Percentiles rank a stretch among this genome's conserved stretches.
These are phyloP conservation scores for Serendipita sp. DNA, from an alignment of 768 basidiomycete genomes.

Conservation along the genomic window DNA sequence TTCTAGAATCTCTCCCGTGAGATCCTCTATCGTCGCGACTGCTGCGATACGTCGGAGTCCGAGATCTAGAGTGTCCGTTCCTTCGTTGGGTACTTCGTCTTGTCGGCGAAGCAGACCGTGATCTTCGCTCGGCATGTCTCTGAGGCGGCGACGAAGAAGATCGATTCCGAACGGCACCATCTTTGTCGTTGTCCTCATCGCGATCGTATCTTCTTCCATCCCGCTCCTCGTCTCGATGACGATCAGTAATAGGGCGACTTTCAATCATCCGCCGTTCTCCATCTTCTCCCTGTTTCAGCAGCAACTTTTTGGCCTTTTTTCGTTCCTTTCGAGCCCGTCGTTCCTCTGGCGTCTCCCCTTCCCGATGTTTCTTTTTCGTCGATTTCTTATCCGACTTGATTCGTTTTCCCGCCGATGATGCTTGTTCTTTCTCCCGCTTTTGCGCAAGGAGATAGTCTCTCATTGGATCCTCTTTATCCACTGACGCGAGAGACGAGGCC, in stretches of 20 bases:
- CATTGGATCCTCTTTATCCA: conserved; percentile 98
- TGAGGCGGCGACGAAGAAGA: neutral
- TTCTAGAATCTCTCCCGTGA: too few species aligned
- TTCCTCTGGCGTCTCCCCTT: conserved; percentile 64
- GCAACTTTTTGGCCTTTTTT: conserved; percentile 54
- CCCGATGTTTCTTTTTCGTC: conserved; percentile 48
- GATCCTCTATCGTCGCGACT: too few species aligned
- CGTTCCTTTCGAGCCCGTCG: conserved; percentile 57
- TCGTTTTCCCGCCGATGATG: too few species aligned
- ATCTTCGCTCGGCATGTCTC: neutral
- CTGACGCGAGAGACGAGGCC: conserved; percentile 40
- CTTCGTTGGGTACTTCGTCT: too few species aligned
- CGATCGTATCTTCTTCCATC: too few species aligned
- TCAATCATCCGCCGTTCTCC: neutral
- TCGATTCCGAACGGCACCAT: neutral
- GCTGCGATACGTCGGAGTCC: too few species aligned
- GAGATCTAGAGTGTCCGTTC: too few species aligned
- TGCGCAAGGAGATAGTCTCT: conserved; percentile 74
- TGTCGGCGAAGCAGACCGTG: too few species aligned
- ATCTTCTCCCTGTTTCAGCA: conserved; percentile 5
- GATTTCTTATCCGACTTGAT: conserved; percentile 43
- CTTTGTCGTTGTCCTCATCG: too few species aligned
- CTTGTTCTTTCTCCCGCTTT: conserved; percentile 47
- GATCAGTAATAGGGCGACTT: neutral
- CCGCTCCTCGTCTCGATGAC: too few species aligned